These are phyloP conservation scores for Cochlearia excelsa DNA, from an alignment of 345 rosid genomes.

Conservation along the genomic window DNA sequence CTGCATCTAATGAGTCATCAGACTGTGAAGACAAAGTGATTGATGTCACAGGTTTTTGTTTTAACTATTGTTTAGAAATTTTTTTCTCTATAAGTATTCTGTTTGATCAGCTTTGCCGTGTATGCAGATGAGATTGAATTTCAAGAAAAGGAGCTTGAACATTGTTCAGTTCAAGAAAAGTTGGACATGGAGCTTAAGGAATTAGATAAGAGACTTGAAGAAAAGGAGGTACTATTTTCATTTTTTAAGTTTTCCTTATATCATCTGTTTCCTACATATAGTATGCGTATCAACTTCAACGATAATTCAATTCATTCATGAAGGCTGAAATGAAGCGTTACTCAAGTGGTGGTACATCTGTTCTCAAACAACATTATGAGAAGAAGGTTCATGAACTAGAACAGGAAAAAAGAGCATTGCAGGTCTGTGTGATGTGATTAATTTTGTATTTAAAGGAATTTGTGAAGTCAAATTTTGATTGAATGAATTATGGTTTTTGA, in stretches of 20 bases:
- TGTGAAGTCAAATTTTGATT: conserved; percentile 2
- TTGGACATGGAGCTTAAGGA: conserved; percentile 89
- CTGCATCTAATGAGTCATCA: conserved; percentile 56
- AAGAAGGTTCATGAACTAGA: conserved; percentile 87
- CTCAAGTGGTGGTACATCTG: conserved; percentile 65
- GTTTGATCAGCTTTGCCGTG: conserved; percentile 12
- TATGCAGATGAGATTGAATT: conserved; percentile 68
- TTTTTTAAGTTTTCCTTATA: background rate
- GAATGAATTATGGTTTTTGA: conserved; percentile 29
- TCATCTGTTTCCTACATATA: conserved; percentile 14
- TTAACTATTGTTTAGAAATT: background rate
- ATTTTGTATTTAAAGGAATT: conserved; percentile 6
- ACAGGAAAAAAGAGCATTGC: conserved; percentile 72
- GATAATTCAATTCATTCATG: conserved; percentile 18
- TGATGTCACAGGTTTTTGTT: conserved; percentile 51
- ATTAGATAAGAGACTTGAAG: conserved; percentile 81
- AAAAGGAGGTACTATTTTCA: conserved; percentile 68
- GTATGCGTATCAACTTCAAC: background rate
- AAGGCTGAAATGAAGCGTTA: conserved; percentile 97
- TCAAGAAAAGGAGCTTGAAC: conserved; percentile 79
- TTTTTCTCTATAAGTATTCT: background rate
- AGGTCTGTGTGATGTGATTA: conserved; percentile 47
- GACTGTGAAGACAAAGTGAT: conserved; percentile 50
- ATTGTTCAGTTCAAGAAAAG: conserved; percentile 83
- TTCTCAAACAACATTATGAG: conserved; percentile 90